phyloP scores from a whole-genome alignment of 2,329 filamentous ascomycete genomes.

The Venturia aucupariae region DNA sequence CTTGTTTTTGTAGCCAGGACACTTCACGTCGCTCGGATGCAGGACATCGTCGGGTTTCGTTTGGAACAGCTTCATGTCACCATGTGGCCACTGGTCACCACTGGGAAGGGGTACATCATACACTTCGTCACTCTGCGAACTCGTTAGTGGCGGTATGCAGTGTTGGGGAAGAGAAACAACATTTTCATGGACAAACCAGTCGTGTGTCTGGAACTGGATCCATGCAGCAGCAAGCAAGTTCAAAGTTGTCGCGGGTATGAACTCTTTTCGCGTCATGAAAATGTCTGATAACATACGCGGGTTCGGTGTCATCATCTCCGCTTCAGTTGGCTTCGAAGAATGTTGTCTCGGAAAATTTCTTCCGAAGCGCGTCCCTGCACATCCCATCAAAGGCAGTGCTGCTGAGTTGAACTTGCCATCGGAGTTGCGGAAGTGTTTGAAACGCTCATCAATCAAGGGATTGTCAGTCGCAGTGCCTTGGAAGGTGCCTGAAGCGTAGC shows the following conservation, averaged over 20 bases:
- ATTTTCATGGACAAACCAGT: constrained; percentile 31
- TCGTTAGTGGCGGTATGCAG: constrained; percentile 17
- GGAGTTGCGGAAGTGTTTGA: constrained; percentile 30
- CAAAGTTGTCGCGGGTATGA: constrained; percentile 37
- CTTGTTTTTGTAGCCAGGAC: constrained; percentile 34
- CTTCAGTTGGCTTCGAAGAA: constrained; percentile 30
- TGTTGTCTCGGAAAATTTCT: constrained; percentile 34
- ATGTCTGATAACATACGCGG: constrained; percentile 35
- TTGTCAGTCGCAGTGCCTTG: constrained; percentile 29
- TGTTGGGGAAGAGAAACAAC: constrained; percentile 15
- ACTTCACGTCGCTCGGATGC: constrained; percentile 28
- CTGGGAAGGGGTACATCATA: constrained; percentile 28
- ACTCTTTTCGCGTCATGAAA: constrained; percentile 34
- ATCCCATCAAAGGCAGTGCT: constrained; percentile 36
- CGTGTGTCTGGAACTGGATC: constrained; percentile 42
- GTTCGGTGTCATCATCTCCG: constrained; percentile 36
- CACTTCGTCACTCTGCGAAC: constrained; percentile 19
- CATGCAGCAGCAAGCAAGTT: constrained; percentile 40
- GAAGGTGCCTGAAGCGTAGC: constrained; percentile 28
- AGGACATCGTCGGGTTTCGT: constrained; percentile 29
- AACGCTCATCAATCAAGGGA: constrained; percentile 26
- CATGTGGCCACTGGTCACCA: constrained; percentile 28
- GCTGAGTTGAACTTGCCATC: constrained; percentile 38
- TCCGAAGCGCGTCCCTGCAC: constrained; percentile 36
- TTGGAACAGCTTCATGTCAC: constrained; percentile 29